A percentile compares a stretch with the other conserved stretches of the same genome.
Conservation (phyloP, 768 basidiomycete genomes). For the Boletus patriciae region DNA sequence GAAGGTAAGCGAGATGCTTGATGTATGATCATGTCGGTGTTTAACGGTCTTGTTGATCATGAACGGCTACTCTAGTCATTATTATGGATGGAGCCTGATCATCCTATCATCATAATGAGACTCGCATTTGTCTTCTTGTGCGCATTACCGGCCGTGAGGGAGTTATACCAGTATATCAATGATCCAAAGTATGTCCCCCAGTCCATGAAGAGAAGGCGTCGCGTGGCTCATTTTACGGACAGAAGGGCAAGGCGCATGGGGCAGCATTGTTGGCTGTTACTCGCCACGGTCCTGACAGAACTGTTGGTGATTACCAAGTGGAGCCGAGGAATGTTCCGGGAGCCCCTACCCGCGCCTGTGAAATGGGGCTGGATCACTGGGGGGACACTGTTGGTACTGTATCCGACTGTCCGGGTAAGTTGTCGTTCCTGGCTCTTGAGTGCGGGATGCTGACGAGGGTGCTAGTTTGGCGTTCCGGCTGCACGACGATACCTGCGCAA, state of each 20-base stretch:
- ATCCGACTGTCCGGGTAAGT: slow-evolving; percentile 67
- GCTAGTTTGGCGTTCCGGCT: slow-evolving; percentile 65
- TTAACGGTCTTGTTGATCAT: slow-evolving; percentile 24
- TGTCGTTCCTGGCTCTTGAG: not conserved
- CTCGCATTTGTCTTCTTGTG: slow-evolving; percentile 80
- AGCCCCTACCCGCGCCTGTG: slow-evolving; percentile 61
- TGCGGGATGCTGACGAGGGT: slow-evolving; percentile 11
- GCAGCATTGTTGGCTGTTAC: slow-evolving; percentile 82
- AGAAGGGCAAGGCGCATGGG: slow-evolving; percentile 88
- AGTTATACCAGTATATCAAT: slow-evolving; percentile 81
- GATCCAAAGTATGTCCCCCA: slow-evolving; percentile 62
- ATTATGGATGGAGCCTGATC: slow-evolving; percentile 90
- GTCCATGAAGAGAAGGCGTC: not conserved
- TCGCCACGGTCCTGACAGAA: slow-evolving; percentile 84
- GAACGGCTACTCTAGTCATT: slow-evolving; percentile 42
- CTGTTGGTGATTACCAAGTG: slow-evolving; percentile 80
- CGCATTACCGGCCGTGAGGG: slow-evolving; percentile 82
- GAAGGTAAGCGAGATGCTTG: slow-evolving; percentile 50
- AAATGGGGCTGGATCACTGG: slow-evolving; percentile 69
- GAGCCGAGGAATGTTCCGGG: slow-evolving; percentile 68
- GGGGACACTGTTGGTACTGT: slow-evolving; percentile 57
- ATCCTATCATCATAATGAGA: slow-evolving; percentile 74
- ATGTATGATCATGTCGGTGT: slow-evolving; percentile 4
- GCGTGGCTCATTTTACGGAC: slow-evolving; percentile 7
- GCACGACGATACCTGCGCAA: slow-evolving; percentile 51